Evolutionary conservation across 805 yeast genomes (phyloP), one percentile per base, ranked within the genome.

Genomic region (Lachancea cidri): DNA sequence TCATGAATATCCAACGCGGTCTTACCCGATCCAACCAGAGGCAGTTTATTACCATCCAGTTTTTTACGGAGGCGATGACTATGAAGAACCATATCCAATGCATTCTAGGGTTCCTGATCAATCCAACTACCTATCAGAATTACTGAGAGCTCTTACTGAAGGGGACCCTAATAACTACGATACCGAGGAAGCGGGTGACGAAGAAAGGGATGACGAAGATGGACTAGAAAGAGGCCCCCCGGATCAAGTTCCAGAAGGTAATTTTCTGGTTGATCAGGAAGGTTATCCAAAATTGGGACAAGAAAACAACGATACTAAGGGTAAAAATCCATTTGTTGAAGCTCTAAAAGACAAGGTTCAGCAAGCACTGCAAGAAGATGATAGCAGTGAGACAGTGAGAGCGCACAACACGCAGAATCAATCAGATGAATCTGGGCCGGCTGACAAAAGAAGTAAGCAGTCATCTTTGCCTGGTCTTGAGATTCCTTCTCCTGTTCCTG

Each of bases 401-500:
- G n/a, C n/a, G n/a, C n/a, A n/a, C n/a, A n/a, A n/a, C n/a, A n/a
- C n/a, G n/a, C n/a, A n/a, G n/a, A n/a, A n/a, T n/a, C n/a, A n/a
- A n/a, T n/a, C n/a, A n/a, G n/a, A n/a, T n/a, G n/a, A n/a, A n/a
- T n/a, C n/a, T n/a, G n/a, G n/a, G n/a, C n/a, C n/a, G n/a, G n/a
- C n/a, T n/a, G n/a, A n/a, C n/a, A n/a, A n/a, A n/a, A n/a, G n/a
- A n/a, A n/a, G n/a, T n/a, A n/a, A n/a, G n/a, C n/a, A n/a, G 11
- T 11, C 11, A 22, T 7, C 7, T 11, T 22, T 22, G 11, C 27
- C 27, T 7, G 11, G 11, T 7, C 27, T 39, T 8, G 39, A 35
- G 4, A 60, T 60, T 2, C 60, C 63, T 27, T 51, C 65, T 0
- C 65, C 67, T 5, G 45, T 55, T 7, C 60, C 67, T 30, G 72